Conservation (phyloP, 2,329 filamentous ascomycete genomes). For the Talaromyces sp. region DNA sequence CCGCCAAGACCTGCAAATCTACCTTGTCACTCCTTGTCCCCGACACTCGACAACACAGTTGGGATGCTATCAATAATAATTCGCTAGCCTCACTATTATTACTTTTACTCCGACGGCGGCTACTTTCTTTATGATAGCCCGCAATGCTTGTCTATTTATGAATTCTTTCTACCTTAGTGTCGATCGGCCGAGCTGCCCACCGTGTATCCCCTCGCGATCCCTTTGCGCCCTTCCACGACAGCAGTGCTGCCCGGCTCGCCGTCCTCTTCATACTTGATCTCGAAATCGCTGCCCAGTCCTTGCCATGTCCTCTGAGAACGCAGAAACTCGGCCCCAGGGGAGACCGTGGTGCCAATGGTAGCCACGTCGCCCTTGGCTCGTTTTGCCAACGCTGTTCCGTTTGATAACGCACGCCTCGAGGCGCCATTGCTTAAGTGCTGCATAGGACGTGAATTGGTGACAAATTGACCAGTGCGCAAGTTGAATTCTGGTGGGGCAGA, state of each 20-base stretch:
- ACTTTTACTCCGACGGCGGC: not conserved
- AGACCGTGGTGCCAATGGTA: constrained; percentile 77
- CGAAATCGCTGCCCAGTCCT: constrained; percentile 82
- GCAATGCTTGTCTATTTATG: not conserved
- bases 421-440: constrained; percentile 30
- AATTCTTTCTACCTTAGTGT: constrained; percentile 16
- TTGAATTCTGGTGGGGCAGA: constrained; percentile 81
- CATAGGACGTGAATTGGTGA: constrained; percentile 59
- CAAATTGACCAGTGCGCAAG: constrained; percentile 77
- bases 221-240: constrained; percentile 80
- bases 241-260: constrained; percentile 51
- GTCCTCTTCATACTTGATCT: constrained; percentile 54
- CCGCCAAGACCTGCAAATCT: not conserved
- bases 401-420: constrained; percentile 14
- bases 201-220: constrained; percentile 81
- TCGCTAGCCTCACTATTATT: not conserved
- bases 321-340: constrained; percentile 84
- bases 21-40: not conserved
- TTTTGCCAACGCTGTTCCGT: constrained; percentile 52
- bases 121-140: not conserved
- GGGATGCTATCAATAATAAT: not conserved
- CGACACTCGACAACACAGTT: too few species aligned
- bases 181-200: constrained; percentile 55
- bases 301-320: constrained; percentile 81
- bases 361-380: constrained; percentile 66